Percentiles rank a stretch among this genome's conserved stretches.
phyloP scores from a whole-genome alignment of 805 yeast genomes.

The Candida schatavii region DNA sequence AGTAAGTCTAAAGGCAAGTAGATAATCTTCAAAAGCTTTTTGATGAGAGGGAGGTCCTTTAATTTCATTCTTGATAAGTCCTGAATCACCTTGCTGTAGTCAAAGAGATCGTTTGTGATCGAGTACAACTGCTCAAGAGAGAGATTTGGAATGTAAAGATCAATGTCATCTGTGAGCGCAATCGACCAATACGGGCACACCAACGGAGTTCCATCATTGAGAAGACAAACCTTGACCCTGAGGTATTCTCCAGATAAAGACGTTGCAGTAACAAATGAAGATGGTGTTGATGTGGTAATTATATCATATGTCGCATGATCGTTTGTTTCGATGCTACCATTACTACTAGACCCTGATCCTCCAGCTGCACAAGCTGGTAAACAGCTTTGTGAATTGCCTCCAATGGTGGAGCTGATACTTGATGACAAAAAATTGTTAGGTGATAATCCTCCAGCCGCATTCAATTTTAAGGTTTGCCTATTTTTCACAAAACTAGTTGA shows the following conservation, averaged over 20 bases:
- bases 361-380: not conserved
- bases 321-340: conserved; percentile 6
- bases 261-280: conserved; percentile 86
- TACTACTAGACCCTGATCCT: conserved; percentile 4
- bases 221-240: conserved; percentile 62
- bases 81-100: conserved; percentile 35
- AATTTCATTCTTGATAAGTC: conserved; percentile 38
- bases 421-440: conserved; percentile 40
- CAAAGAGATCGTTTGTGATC: conserved; percentile 38
- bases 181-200: conserved; percentile 69
- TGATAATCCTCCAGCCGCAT: conserved; percentile 40
- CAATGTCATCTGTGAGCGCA: conserved; percentile 48
- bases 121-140: conserved; percentile 44
- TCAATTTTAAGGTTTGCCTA: conserved; percentile 22
- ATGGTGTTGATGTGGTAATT: conserved; percentile 19
- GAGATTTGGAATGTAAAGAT: conserved; percentile 60
- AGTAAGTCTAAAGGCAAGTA: conserved; percentile 62
- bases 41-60: conserved; percentile 38
- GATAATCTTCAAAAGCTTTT: conserved; percentile 42
- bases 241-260: conserved; percentile 81
- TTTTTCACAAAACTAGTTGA: conserved; percentile 57
- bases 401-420: conserved; percentile 17
- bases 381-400: not conserved
- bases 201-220: conserved; percentile 83
- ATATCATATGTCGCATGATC: conserved; percentile 17